These are phyloP conservation scores for Trichopus zeylanicus DNA, from an alignment of 116 monocot genomes.

Conservation along the genomic window DNA sequence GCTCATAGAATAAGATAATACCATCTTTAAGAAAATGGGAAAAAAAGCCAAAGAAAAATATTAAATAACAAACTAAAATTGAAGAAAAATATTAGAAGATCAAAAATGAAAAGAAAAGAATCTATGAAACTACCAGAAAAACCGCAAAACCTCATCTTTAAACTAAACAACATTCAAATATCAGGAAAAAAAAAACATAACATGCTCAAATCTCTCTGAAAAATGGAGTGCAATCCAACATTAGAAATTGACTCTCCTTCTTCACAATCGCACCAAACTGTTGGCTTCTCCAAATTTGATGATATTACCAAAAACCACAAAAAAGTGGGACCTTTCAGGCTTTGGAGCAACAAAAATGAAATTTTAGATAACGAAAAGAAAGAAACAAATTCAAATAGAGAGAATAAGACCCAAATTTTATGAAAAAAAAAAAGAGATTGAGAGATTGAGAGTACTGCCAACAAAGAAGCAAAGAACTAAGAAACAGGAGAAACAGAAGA, in stretches of 20 bases:
- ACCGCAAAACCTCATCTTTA: neutral
- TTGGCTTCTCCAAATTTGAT: conserved; percentile 5
- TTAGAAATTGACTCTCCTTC: neutral
- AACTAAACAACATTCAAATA: neutral
- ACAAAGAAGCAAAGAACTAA: conserved; percentile 1
- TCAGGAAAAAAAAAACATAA: neutral
- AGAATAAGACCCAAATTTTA: neutral
- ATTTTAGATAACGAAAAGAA: conserved; percentile 1
- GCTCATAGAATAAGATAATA: too few relatives aligned
- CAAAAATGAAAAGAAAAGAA: neutral
- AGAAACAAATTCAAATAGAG: conserved; percentile 6
- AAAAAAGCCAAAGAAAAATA: too few relatives aligned
- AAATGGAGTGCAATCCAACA: neutral
- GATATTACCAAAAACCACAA: neutral
- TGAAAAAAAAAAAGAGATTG: neutral
- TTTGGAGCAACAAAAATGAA: neutral
- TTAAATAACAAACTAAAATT: neutral
- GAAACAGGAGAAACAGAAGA: conserved; percentile 8
- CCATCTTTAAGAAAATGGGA: too few relatives aligned
- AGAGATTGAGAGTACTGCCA: neutral
- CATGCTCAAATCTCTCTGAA: neutral
- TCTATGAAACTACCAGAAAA: neutral
- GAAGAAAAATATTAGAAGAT: neutral
- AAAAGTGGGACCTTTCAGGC: conserved; percentile 3
- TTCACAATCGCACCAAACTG: neutral